phyloP scores from a whole-genome alignment of 495 filamentous ascomycete genomes.

The Aspergillus panamensis region DNA sequence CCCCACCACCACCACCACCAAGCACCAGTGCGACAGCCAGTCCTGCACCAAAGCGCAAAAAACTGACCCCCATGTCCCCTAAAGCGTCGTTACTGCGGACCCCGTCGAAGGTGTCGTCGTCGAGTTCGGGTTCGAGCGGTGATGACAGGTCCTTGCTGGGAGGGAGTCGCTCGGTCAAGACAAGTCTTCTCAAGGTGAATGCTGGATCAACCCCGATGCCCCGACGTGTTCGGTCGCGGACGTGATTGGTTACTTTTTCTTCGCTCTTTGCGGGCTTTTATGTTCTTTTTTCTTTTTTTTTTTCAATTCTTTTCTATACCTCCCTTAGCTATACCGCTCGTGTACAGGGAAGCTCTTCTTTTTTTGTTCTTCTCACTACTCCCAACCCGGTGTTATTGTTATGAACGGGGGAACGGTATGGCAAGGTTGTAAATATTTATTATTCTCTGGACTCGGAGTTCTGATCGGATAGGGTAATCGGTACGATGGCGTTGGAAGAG shows the following conservation, averaged over 20 bases:
- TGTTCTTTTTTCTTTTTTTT: constrained; percentile 1
- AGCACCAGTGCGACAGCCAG: constrained; percentile 21
- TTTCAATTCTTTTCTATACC: constrained; percentile 6
- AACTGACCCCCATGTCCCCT: constrained; percentile 40
- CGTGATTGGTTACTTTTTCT: constrained; percentile 17
- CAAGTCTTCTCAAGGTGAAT: constrained; percentile 33
- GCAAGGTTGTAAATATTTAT: too few species aligned
- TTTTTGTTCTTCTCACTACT: background rate
- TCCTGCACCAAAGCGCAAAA: constrained; percentile 37
- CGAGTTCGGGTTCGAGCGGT: constrained; percentile 4
- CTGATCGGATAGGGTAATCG: too few species aligned
- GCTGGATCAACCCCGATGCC: constrained; percentile 44
- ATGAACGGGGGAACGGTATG: too few species aligned
- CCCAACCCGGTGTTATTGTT: background rate
- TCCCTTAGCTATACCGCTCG: background rate
- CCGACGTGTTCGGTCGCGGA: constrained; percentile 36
- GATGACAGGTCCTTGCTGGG: constrained; percentile 13
- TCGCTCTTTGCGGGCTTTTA: too few species aligned
- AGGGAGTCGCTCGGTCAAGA: constrained; percentile 26
- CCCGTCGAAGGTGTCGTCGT: constrained; percentile 8
- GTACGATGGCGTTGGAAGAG: too few species aligned
- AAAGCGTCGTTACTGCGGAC: constrained; percentile 23
- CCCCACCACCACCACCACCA: constrained; percentile 14
- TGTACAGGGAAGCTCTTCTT: background rate
- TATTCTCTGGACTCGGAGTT: too few species aligned